Base-by-base conservation (phyloP, 2,329 filamentous ascomycete species). In the Tolypocladium ophioglossoides region DNA sequence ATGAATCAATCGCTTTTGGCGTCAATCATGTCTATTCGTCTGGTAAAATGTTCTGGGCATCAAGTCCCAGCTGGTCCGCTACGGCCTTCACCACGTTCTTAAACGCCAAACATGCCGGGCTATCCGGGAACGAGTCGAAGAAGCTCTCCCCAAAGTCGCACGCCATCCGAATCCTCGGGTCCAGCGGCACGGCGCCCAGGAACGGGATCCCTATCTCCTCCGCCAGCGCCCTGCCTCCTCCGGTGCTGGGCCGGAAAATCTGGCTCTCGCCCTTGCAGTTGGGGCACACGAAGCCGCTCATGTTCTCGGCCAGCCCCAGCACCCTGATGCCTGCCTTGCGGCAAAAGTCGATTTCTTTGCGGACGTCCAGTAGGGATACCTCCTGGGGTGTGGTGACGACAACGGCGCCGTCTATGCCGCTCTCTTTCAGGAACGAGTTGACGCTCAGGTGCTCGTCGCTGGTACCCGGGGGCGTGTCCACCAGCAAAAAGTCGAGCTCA, bases 141-240 rank as follows among this genome's bases (percentile, higher is more conserved):
- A 95, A 99, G 70, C 91, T 96, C 80, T 99, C 94, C 6, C 95
- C 94, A 70, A 89, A 96, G 70, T 99, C 94, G 66, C 92, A 96
- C 3, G 91, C 87, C 88, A 96, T 95, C 10, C 94, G 89, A 61
- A 99, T 96, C 58, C 92, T 78, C 4, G 94, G 92, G 65, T 99
- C 94, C 52, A 99, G 73, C 39, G 94, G 94, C 14, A 99, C 91
- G 14, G 87, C 81, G 1, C 94, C 94, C 30, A 99, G 71, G 68
- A 95, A 99, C 0, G 89, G 89, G 16, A 99, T 87, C 1, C 80
- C 82, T 78, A 92, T 90, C 69, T 97, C 92, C 67, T 86, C 78
- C 2, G 94, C 92, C 59, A 99, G 70, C 44, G 81, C 83, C 54
- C 78, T 78, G 2, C 89, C 94, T 22, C 95, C 94, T 10, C 94